Evolutionary conservation across 2,329 filamentous ascomycete species (phyloP).

Genomic region (Epicoccum sorghinum): DNA sequence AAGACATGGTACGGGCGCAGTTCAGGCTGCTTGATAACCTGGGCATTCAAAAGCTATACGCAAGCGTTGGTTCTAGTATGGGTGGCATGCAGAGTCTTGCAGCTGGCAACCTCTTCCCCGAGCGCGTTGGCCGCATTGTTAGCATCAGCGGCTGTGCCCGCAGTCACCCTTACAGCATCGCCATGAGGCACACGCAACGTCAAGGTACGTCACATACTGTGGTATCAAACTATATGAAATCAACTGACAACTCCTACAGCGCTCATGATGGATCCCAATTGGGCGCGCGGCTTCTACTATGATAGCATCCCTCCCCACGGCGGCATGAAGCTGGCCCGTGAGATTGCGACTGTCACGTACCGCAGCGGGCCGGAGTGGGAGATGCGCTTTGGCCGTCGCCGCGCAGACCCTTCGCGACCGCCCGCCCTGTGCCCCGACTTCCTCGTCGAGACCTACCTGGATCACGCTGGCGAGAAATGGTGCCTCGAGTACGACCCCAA

Average conservation of each 20-base stretch:
- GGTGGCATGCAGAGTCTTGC: constrained; percentile 97
- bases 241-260: constrained; percentile 55
- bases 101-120: constrained; percentile 81
- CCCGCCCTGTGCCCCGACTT: constrained; percentile 97
- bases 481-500: constrained; percentile 96
- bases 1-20: constrained; percentile 97
- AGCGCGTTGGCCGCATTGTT: constrained; percentile 80
- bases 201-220: constrained; percentile 59
- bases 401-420: constrained; percentile 83
- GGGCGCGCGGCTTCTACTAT: constrained; percentile 91
- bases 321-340: constrained; percentile 96
- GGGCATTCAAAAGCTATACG: constrained; percentile 79
- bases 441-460: constrained; percentile 95
- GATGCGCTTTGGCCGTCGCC: constrained; percentile 83
- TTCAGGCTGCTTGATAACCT: constrained; percentile 85
- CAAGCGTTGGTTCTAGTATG: constrained; percentile 96
- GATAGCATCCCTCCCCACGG: constrained; percentile 85
- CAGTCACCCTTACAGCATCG: constrained; percentile 96
- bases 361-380: constrained; percentile 98
- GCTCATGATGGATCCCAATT: constrained; percentile 98
- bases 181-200: constrained; percentile 96
- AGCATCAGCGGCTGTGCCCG: constrained; percentile 93
- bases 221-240: too few species aligned
- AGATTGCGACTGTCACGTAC: constrained; percentile 98
- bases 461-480: constrained; percentile 98